Evolutionary conservation across 2,329 filamentous ascomycete species (phyloP), one percentile per base, ranked within the genome.

Genomic region (Colletotrichum phormii): DNA sequence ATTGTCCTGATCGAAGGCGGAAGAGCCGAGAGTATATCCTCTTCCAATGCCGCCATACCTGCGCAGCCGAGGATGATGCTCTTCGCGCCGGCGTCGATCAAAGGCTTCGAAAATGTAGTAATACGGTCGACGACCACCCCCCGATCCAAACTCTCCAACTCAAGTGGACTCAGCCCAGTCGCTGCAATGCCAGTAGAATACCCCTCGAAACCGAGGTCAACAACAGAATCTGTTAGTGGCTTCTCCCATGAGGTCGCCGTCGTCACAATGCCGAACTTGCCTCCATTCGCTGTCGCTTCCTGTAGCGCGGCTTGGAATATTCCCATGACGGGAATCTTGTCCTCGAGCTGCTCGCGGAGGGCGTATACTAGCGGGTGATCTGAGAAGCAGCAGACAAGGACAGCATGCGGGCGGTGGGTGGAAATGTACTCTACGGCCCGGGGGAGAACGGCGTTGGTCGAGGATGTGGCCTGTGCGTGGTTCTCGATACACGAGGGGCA

Each of bases 311-410:
- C 71, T 9, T 73, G 66, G 18, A 73, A 61, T 2, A 71, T 73
- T 0, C 71, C 67, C 0, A 35, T 61, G 61, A 71, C 15, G n/a
- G 67, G 67, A 0, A 71, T 6, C 1, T 33, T 11, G 33, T 26
- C 26, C 22, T 8, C 22, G 29, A 5, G 46, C 8, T 11, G 5
- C 11, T 66, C 61, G 5, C 31, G 22, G 1, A 73, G 61, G 2
- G 71, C 67, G 49, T 57, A 33, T 5, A 73, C 67, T 12, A 73
- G 67, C 2, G 71, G 67, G 6, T 73, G 71, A 3, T 73, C 61
- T 3, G 71, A 73, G 49, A 73, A 73, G n/a, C 71, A 73, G 37
- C 71, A 73, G 18, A 73, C 57, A 6, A 73, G 55, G 13, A 73
- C 67, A 18, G 29, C 71, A 22, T 73, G 60, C 5, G 33, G 24